These are phyloP conservation scores for Leucoagaricus sp. DNA, from an alignment of 1,284 basidiomycete species.

Conservation along the genomic window DNA sequence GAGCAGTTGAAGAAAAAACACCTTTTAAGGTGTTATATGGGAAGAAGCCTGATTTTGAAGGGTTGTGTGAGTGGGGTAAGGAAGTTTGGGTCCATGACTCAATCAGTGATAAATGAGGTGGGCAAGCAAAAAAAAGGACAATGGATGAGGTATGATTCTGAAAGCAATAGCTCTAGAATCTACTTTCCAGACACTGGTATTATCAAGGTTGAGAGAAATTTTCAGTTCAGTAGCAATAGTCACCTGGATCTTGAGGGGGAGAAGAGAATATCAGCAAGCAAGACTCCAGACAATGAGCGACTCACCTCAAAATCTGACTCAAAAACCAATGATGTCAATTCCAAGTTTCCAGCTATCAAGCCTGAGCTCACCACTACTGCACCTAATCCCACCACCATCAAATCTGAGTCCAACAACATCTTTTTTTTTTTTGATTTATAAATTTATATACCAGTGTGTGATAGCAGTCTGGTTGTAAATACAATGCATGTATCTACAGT, in stretches of 20 bases:
- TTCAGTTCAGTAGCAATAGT: slow-evolving; percentile 21
- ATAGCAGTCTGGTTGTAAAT: too few species aligned
- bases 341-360: too few species aligned
- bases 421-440: too few species aligned
- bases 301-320: not conserved
- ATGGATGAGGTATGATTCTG: slow-evolving; percentile 31
- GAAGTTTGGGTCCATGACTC: not conserved
- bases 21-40: slow-evolving; percentile 4
- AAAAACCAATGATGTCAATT: too few species aligned
- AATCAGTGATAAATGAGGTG: not conserved
- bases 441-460: too few species aligned
- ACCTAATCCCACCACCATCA: too few species aligned
- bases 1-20: slow-evolving; percentile 21
- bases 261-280: not conserved
- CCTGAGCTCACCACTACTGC: too few species aligned
- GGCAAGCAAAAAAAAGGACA: slow-evolving; percentile 16
- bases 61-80: not conserved
- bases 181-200: slow-evolving; percentile 30
- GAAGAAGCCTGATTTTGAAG: slow-evolving; percentile 5
- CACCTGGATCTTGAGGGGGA: slow-evolving; percentile 1
- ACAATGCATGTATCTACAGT: too few species aligned
- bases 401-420: too few species aligned
- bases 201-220: slow-evolving; percentile 29
- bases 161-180: slow-evolving; percentile 29
- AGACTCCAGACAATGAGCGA: too few species aligned